Evolutionary conservation across 805 yeast genomes (phyloP).

Genomic region (Ogataea neopini): DNA sequence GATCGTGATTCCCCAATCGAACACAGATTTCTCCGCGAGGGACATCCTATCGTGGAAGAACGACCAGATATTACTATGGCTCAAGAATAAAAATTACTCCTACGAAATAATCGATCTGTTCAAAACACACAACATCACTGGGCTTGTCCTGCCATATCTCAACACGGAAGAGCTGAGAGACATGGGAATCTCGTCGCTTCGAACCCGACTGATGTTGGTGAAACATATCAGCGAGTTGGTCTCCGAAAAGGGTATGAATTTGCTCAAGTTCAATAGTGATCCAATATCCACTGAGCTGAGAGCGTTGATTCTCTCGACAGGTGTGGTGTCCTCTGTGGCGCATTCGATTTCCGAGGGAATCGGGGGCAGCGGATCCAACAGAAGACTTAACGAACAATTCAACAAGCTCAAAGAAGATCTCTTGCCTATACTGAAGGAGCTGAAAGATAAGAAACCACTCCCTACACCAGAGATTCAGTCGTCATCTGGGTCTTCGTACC

Average conservation of each 20-base stretch:
- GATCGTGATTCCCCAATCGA: slow-evolving; percentile 21
- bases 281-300: slow-evolving; percentile 30
- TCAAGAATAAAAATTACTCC: slow-evolving; percentile 26
- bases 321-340: slow-evolving; percentile 24
- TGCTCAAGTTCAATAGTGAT: slow-evolving; percentile 21
- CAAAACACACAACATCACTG: slow-evolving; percentile 64
- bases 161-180: slow-evolving; percentile 72
- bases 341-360: slow-evolving; percentile 27
- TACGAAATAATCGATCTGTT: slow-evolving; percentile 38
- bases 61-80: slow-evolving; percentile 35
- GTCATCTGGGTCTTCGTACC: slow-evolving; percentile 3
- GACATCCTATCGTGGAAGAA: slow-evolving; percentile 33
- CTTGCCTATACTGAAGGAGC: slow-evolving; percentile 59
- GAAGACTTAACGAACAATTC: slow-evolving; percentile 53
- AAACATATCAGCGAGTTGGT: slow-evolving; percentile 57
- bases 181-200: slow-evolving; percentile 58
- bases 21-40: slow-evolving; percentile 16
- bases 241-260: slow-evolving; percentile 31
- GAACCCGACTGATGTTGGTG: slow-evolving; percentile 60
- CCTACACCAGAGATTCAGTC: slow-evolving; percentile 52
- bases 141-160: slow-evolving; percentile 68
- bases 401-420: slow-evolving; percentile 61
- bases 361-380: slow-evolving; percentile 20
- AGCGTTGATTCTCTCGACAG: slow-evolving; percentile 27
- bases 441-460: slow-evolving; percentile 66